Percentiles rank a stretch among this genome's conserved stretches.
These are phyloP conservation scores for Bauhinia variegata DNA, from an alignment of 306 rosid species.

Conservation along the genomic window DNA sequence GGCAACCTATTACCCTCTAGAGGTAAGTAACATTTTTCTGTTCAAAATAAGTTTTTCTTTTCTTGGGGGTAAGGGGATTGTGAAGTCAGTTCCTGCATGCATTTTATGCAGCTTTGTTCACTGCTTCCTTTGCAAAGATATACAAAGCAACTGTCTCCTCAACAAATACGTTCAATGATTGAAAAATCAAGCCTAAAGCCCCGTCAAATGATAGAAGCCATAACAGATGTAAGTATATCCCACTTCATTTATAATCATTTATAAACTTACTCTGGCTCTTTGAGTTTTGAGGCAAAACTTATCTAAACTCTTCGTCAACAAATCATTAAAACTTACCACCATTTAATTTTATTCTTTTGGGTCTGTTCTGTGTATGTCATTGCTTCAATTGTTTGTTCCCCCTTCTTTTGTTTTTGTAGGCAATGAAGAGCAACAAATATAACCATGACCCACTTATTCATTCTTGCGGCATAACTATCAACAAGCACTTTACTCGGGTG, in stretches of 20 bases:
- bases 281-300: too few relatives aligned
- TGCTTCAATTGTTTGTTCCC: background rate
- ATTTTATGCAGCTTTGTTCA: conserved; percentile 42
- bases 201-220: conserved; percentile 52
- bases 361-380: background rate
- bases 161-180: conserved; percentile 56
- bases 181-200: conserved; percentile 70
- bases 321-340: too few relatives aligned
- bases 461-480: conserved; percentile 51
- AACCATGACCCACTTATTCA: conserved; percentile 56
- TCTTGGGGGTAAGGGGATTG: too few relatives aligned
- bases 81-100: background rate
- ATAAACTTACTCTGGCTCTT: too few relatives aligned
- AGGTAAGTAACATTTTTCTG: conserved; percentile 41
- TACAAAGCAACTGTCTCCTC: conserved; percentile 53
- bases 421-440: conserved; percentile 52
- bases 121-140: conserved; percentile 60
- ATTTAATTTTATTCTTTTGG: background rate
- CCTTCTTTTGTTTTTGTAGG: conserved; percentile 37
- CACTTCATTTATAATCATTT: background rate
- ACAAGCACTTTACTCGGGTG: conserved; percentile 49
- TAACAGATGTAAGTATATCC: conserved; percentile 46
- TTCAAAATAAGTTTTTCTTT: too few relatives aligned
- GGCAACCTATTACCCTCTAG: conserved; percentile 57
- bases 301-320: too few relatives aligned